These are phyloP conservation scores for Chaetothyriales sp. DNA, from an alignment of 2,329 filamentous ascomycete species.

Conservation along the genomic window DNA sequence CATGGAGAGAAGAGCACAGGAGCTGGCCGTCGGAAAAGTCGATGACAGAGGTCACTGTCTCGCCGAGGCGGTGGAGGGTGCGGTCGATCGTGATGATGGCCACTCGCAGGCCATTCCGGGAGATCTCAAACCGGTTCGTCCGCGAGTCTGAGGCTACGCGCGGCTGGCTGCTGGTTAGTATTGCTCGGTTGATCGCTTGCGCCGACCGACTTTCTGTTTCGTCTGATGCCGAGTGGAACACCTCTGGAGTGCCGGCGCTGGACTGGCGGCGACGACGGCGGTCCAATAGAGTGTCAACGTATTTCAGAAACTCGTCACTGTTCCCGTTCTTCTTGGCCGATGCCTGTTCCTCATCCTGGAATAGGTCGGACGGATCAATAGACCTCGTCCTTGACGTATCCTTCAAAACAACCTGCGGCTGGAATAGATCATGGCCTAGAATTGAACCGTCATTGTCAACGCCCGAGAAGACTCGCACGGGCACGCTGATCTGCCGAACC, in stretches of 20 bases:
- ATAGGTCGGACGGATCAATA: conserved; percentile 33
- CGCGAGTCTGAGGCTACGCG: conserved; percentile 41
- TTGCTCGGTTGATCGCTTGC: conserved; percentile 71
- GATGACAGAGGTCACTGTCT: conserved; percentile 67
- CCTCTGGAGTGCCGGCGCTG: conserved; percentile 11
- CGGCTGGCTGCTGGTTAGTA: conserved; percentile 61
- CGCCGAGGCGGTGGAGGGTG: conserved; percentile 76
- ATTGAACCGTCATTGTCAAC: conserved; percentile 81
- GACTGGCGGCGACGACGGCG: conserved; percentile 14
- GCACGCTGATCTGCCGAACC: conserved; percentile 78
- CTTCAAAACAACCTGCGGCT: conserved; percentile 73
- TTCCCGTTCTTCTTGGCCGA: conserved; percentile 37
- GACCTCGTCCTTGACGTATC: conserved; percentile 59
- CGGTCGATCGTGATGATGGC: conserved; percentile 79
- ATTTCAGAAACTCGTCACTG: conserved; percentile 24
- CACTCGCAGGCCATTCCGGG: conserved; percentile 78
- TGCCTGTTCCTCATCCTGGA: conserved; percentile 47
- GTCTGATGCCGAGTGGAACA: conserved; percentile 2
- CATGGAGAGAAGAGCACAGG: conserved; percentile 58
- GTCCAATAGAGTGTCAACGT: conserved; percentile 15
- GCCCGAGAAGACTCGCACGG: conserved; percentile 83
- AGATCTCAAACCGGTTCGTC: conserved; percentile 87
- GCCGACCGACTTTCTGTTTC: not conserved
- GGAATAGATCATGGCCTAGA: conserved; percentile 85
- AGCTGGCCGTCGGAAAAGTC: conserved; percentile 68